phyloP scores from a whole-genome alignment of 2,329 filamentous ascomycete genomes.

The Pseudofabraea citricarpa region DNA sequence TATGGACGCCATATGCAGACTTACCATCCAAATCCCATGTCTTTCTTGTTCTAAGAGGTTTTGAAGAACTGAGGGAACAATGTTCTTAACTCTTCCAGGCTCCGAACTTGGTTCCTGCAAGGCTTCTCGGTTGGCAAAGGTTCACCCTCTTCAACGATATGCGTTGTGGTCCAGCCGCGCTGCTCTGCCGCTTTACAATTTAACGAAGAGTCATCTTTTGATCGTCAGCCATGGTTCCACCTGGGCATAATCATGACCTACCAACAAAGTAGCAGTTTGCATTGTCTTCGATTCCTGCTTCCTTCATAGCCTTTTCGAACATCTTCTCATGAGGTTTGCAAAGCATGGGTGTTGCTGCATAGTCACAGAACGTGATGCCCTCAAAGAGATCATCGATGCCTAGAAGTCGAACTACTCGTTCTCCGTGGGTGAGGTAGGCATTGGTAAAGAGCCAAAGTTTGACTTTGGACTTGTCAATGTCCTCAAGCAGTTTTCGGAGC shows the following conservation, averaged over 20 bases:
- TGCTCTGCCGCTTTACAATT: conserved; percentile 76
- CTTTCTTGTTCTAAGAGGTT: conserved; percentile 22
- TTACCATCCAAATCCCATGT: too few relatives aligned
- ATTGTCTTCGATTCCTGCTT: conserved; percentile 65
- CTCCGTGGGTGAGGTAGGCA: conserved; percentile 85
- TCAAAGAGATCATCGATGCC: conserved; percentile 87
- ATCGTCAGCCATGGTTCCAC: conserved; percentile 5
- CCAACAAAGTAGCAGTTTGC: conserved; percentile 90
- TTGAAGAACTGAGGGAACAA: conserved; percentile 88
- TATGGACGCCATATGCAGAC: too few relatives aligned
- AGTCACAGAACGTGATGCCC: conserved; percentile 93
- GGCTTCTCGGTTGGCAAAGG: conserved; percentile 58
- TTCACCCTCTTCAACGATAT: conserved; percentile 76
- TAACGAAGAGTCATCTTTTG: conserved; percentile 73
- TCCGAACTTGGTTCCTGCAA: conserved; percentile 69
- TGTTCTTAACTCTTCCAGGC: conserved; percentile 68
- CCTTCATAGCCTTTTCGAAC: conserved; percentile 83
- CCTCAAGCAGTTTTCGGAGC: conserved; percentile 70
- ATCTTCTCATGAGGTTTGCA: conserved; percentile 85
- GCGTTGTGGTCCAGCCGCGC: conserved; percentile 81
- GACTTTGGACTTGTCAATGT: conserved; percentile 79
- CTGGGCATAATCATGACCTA: conserved; percentile 42
- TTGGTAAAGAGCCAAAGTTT: conserved; percentile 95
- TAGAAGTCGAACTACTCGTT: conserved; percentile 74
- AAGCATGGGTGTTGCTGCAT: conserved; percentile 64